Evolutionary conservation across 768 basidiomycete genomes (phyloP).

Genomic region (Phaffia tasmanica): DNA sequence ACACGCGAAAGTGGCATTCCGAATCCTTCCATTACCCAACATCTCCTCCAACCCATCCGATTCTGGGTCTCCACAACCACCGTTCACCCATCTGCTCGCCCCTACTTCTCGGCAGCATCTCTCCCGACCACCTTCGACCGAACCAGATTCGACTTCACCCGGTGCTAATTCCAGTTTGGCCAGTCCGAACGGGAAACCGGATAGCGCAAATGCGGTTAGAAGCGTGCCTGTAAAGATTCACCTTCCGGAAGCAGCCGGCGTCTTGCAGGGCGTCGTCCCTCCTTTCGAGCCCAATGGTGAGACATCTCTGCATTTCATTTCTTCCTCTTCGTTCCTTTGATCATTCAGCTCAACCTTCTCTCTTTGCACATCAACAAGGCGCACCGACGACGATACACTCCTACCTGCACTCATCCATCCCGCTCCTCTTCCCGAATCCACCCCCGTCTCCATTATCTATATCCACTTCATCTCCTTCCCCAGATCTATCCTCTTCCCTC

Average conservation of each 20-base stretch:
- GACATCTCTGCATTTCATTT: constrained; percentile 30
- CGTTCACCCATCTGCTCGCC: no score
- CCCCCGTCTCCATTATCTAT: constrained; percentile 44
- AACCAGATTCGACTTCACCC: constrained; percentile 13
- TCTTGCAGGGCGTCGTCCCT: constrained; percentile 77
- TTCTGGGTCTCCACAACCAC: no score
- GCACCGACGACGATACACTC: no score
- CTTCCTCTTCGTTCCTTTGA: neutral
- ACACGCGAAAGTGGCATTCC: constrained; percentile 87
- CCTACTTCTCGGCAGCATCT: no score
- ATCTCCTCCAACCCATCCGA: no score
- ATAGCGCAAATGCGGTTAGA: constrained; percentile 75
- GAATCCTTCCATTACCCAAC: constrained; percentile 73
- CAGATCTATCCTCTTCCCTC: constrained; percentile 65
- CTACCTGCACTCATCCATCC: neutral
- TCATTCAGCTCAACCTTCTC: no score
- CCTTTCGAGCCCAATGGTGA: constrained; percentile 67
- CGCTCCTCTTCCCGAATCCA: neutral
- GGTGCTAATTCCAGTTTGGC: constrained; percentile 17
- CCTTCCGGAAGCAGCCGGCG: constrained; percentile 70
- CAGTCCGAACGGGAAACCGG: constrained; percentile 43
- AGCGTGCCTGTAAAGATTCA: constrained; percentile 83
- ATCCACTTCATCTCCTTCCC: constrained; percentile 53
- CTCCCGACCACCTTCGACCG: constrained; percentile 10
- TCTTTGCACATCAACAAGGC: no score